phyloP scores from a whole-genome alignment of 306 rosid genomes.

The Cicer chorassanicum region DNA sequence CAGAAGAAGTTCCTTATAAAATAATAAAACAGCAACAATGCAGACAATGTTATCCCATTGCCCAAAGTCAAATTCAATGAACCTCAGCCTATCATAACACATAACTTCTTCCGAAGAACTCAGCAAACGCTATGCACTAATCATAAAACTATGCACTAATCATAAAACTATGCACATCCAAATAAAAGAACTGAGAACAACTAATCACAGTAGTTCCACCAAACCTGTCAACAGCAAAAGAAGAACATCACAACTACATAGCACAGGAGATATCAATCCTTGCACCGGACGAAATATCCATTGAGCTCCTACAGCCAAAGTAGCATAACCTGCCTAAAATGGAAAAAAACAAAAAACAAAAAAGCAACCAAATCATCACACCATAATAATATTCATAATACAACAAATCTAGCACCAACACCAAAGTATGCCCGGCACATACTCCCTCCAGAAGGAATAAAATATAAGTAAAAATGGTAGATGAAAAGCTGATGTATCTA shows the following conservation, averaged over 20 bases:
- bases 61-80: slow-evolving; percentile 12
- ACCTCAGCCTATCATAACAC: neutral
- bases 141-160: slow-evolving; percentile 26
- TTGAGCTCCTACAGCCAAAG: slow-evolving; percentile 69
- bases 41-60: neutral
- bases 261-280: slow-evolving; percentile 60
- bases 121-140: neutral
- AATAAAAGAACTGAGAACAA: slow-evolving; percentile 15
- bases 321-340: slow-evolving; percentile 76
- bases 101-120: neutral
- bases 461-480: too few species aligned
- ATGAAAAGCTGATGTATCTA: too few species aligned
- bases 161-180: slow-evolving; percentile 12
- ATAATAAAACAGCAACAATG: slow-evolving; percentile 5
- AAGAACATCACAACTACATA: slow-evolving; percentile 84
- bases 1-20: neutral
- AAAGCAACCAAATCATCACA: slow-evolving; percentile 29
- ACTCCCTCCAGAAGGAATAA: too few species aligned
- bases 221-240: slow-evolving; percentile 85
- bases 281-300: slow-evolving; percentile 73
- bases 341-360: slow-evolving; percentile 24
- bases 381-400: neutral
- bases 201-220: slow-evolving; percentile 25
- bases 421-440: too few species aligned
- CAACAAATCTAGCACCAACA: neutral